Conservation (phyloP, 1,284 basidiomycete species). For the Cutaneotrichosporon dermatis region DNA sequence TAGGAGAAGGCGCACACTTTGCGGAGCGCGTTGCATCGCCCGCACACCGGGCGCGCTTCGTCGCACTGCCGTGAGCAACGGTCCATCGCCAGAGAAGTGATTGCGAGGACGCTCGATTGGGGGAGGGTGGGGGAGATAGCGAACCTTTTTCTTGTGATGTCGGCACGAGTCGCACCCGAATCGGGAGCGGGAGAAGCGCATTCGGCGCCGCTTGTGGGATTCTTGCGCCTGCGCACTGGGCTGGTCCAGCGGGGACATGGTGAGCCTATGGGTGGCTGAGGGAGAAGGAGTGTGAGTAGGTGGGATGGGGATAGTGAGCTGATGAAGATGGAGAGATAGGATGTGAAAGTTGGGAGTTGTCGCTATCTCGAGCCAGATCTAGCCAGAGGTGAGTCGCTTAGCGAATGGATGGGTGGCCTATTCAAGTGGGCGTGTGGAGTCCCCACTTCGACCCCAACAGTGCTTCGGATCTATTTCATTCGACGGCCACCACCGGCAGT, state of each 20-base stretch:
- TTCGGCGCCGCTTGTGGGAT: background rate
- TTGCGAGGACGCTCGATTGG: background rate
- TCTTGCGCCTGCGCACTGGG: background rate
- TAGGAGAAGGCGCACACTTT: conserved; percentile 1
- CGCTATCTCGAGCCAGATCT: too few species aligned
- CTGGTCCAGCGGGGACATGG: background rate
- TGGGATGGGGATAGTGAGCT: too few species aligned
- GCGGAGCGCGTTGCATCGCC: background rate
- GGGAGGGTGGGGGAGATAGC: background rate
- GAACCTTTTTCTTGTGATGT: conserved; percentile 4
- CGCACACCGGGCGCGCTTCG: background rate
- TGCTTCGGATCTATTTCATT: too few species aligned
- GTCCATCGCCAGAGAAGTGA: background rate
- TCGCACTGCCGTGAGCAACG: background rate
- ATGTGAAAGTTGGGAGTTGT: too few species aligned
- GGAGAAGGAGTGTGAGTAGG: too few species aligned
- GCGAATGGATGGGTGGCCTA: background rate
- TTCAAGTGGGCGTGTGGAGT: too few species aligned
- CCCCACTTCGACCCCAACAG: too few species aligned
- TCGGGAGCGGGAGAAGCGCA: conserved; percentile 3
- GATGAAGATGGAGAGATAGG: too few species aligned
- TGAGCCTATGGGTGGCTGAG: background rate
- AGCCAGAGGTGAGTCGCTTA: background rate
- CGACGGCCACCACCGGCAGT: too few species aligned
- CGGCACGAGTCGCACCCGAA: conserved; percentile 4